Conservation (phyloP, 2,329 filamentous ascomycete species). For the Aspergillus caelatus region DNA sequence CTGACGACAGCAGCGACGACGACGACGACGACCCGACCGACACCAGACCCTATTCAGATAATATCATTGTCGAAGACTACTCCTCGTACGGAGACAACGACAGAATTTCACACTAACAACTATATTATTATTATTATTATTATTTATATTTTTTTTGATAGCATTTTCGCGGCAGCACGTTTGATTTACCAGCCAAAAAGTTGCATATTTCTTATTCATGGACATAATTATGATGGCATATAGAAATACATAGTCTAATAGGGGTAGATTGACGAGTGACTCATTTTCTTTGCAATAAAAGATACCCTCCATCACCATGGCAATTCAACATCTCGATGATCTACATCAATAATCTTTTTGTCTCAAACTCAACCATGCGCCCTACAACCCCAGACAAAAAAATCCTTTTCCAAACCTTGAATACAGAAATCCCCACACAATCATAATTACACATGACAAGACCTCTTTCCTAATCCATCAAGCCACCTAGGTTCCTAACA, state of each 20-base stretch:
- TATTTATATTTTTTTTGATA: too few species aligned
- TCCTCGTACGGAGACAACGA: slow-evolving; percentile 11
- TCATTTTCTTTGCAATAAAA: too few species aligned
- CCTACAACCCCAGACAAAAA: neutral
- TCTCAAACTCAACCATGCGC: too few species aligned
- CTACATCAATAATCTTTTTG: too few species aligned
- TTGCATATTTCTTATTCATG: slow-evolving; percentile 2
- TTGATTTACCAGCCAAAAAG: neutral
- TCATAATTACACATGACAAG: neutral
- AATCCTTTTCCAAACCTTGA: neutral
- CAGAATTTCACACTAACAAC: neutral
- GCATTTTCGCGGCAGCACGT: neutral
- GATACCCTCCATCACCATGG: neutral
- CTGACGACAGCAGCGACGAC: slow-evolving; percentile 44
- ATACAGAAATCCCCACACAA: neutral
- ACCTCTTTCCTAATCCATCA: neutral
- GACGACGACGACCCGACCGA: slow-evolving; percentile 30
- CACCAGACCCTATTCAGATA: slow-evolving; percentile 14
- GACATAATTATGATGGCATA: neutral
- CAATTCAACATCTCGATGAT: neutral
- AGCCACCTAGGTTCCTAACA: too few species aligned
- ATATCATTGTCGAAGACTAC: slow-evolving; percentile 21
- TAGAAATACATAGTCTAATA: slow-evolving; percentile 7
- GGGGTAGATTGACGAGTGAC: neutral
- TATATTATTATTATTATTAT: neutral